phyloP scores from a whole-genome alignment of 164 flowering plant genomes.

The Kalanchoe fedtschenkoi region DNA sequence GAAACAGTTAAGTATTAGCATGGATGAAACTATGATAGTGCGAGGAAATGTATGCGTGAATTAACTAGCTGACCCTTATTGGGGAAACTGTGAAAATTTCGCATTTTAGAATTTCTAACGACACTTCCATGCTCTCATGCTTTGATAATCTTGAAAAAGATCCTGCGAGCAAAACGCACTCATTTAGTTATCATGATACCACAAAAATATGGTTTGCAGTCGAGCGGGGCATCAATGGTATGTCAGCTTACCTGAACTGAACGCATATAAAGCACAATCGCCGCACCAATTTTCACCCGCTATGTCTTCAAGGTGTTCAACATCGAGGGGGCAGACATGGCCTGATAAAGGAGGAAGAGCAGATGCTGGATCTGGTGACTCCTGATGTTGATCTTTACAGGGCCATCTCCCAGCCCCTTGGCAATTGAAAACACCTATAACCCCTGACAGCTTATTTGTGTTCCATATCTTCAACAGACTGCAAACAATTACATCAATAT shows the following conservation, averaged over 20 bases:
- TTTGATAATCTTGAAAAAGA: constrained; percentile 27
- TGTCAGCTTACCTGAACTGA: constrained; percentile 33
- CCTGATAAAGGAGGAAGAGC: constrained; percentile 20
- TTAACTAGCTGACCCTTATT: constrained; percentile 28
- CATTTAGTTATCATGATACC: too few species aligned
- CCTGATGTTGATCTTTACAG: constrained; percentile 16
- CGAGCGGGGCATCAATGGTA: neutral
- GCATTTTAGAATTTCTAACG: constrained; percentile 26
- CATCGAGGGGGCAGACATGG: constrained; percentile 36
- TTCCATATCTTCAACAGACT: constrained; percentile 82
- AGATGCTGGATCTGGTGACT: neutral
- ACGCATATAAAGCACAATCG: constrained; percentile 52
- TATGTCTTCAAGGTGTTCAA: constrained; percentile 48
- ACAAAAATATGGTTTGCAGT: too few species aligned
- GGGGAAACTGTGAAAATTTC: constrained; percentile 47
- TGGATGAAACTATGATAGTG: neutral
- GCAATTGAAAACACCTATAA: constrained; percentile 78
- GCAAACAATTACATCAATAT: too few species aligned
- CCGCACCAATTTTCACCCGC: constrained; percentile 60
- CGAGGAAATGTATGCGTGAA: neutral
- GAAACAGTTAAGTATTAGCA: too few species aligned
- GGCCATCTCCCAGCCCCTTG: constrained; percentile 89
- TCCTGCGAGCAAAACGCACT: constrained; percentile 17
- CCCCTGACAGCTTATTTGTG: constrained; percentile 55
- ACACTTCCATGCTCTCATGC: constrained; percentile 26